Evolutionary conservation across 2,329 filamentous ascomycete genomes (phyloP), one percentile per base, ranked within the genome.

Genomic region (Apiospora marii): DNA sequence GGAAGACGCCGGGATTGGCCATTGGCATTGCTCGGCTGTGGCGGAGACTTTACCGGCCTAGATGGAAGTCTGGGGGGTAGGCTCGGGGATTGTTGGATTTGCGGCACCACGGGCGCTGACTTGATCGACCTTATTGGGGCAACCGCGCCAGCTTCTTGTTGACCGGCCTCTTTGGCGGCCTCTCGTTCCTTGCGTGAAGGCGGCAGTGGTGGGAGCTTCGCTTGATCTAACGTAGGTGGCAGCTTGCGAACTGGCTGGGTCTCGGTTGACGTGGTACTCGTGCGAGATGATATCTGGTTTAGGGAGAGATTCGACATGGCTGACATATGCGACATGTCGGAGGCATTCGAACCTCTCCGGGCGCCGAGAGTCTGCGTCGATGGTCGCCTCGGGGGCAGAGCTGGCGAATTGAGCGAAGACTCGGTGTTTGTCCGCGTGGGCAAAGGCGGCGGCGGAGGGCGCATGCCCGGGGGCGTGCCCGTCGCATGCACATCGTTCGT

Each of bases 181-280:
- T 92, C 89, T 1, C 83, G 81, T 72, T 91, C 89, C 58, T 86
- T 84, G 74, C 84, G 85, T 1, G 87, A 85, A 0, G 89, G 89
- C 0, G 90, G 90, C 48, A 92, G 80, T 14, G 87, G 85, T 0
- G 90, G 90, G 14, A 92, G 82, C 69, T 85, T 88, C n/a, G 88
- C 83, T 46, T 87, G 84, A 70, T 90, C 89, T 68, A 89, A 84
- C 0, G 86, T 79, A 1, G 90, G 90, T 3, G 90, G 89, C 30
- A 92, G 79, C 73, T 89, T 84, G 19, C 82, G 76, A 4, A 80
- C 74, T 2, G 80, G 74, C n/a, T 78, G 78, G 12, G 82, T 78
- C 14, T 86, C 85, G 30, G 81, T 80, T 1, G 88, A 87, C 12
- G 83, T 81, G 67, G 83, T 81, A 76, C 86, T 90, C 0, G 87